These are phyloP conservation scores for Kodamaea alishanica DNA, from an alignment of 1,139 yeast species.

Conservation along the genomic window DNA sequence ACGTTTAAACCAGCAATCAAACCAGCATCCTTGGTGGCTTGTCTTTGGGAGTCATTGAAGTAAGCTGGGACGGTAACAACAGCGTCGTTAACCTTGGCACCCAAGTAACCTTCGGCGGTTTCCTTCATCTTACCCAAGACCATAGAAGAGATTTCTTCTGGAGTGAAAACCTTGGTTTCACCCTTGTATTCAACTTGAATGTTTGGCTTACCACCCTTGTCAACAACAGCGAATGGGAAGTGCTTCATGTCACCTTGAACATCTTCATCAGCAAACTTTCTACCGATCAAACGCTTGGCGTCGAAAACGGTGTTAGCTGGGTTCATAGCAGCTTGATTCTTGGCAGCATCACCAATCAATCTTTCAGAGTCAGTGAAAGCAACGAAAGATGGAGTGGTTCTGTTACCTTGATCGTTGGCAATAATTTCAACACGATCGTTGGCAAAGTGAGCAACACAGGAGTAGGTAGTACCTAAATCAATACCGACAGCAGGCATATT, in stretches of 20 bases:
- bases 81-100: constrained; percentile 62
- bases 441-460: constrained; percentile 75
- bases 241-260: constrained; percentile 57
- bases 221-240: constrained; percentile 59
- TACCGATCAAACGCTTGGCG: constrained; percentile 67
- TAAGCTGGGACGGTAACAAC: constrained; percentile 71
- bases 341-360: constrained; percentile 69
- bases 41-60: constrained; percentile 62
- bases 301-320: constrained; percentile 64
- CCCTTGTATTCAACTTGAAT: constrained; percentile 64
- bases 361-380: constrained; percentile 67
- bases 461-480: constrained; percentile 83
- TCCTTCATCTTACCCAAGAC: constrained; percentile 62
- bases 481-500: constrained; percentile 62
- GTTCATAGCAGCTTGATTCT: constrained; percentile 70
- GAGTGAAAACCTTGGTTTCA: constrained; percentile 60
- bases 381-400: constrained; percentile 68
- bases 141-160: constrained; percentile 70
- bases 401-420: constrained; percentile 69
- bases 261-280: constrained; percentile 57
- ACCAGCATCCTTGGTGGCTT: constrained; percentile 63
- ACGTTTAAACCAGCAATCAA: constrained; percentile 59
- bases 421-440: constrained; percentile 71
- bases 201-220: constrained; percentile 57
- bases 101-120: constrained; percentile 63